Percentiles rank a stretch among this genome's conserved stretches.
phyloP scores from a whole-genome alignment of 495 filamentous ascomycete genomes.

The Aeminium ludgeri region DNA sequence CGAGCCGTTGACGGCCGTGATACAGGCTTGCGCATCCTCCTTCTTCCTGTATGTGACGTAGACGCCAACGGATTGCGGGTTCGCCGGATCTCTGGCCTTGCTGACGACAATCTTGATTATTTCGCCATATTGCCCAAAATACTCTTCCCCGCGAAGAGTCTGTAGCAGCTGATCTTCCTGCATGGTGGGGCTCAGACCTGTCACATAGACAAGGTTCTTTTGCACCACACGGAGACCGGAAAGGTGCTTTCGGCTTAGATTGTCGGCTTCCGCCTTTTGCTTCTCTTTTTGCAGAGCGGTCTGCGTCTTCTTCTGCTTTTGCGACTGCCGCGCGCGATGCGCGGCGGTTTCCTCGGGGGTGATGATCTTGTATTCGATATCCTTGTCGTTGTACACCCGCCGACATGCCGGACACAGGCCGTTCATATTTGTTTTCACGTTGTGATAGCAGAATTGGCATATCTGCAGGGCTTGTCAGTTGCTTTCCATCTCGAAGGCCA shows the following conservation, averaged over 20 bases:
- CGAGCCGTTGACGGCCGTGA: slow-evolving; percentile 79
- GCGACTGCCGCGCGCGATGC: slow-evolving; percentile 63
- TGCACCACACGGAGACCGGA: slow-evolving; percentile 90
- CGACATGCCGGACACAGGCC: slow-evolving; percentile 92
- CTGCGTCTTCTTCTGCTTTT: slow-evolving; percentile 80
- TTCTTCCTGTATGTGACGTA: slow-evolving; percentile 91
- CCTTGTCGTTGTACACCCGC: slow-evolving; percentile 85
- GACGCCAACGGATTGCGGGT: slow-evolving; percentile 69
- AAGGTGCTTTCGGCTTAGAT: slow-evolving; percentile 82
- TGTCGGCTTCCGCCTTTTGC: slow-evolving; percentile 90
- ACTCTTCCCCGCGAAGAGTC: slow-evolving; percentile 71
- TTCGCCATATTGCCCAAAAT: slow-evolving; percentile 97
- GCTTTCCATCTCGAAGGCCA: background rate
- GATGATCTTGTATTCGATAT: slow-evolving; percentile 86
- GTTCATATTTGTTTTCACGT: slow-evolving; percentile 91
- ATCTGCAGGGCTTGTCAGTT: slow-evolving; percentile 39
- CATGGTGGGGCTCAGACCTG: slow-evolving; percentile 77
- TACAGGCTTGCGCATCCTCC: slow-evolving; percentile 74
- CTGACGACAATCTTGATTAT: slow-evolving; percentile 98
- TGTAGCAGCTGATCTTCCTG: slow-evolving; percentile 78
- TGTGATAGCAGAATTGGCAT: slow-evolving; percentile 99
- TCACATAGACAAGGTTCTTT: slow-evolving; percentile 97
- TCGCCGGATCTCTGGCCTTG: slow-evolving; percentile 64
- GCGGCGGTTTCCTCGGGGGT: slow-evolving; percentile 73
- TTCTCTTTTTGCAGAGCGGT: slow-evolving; percentile 86